These are phyloP conservation scores for Podaxis sp. DNA, from an alignment of 768 basidiomycete genomes.

Conservation along the genomic window DNA sequence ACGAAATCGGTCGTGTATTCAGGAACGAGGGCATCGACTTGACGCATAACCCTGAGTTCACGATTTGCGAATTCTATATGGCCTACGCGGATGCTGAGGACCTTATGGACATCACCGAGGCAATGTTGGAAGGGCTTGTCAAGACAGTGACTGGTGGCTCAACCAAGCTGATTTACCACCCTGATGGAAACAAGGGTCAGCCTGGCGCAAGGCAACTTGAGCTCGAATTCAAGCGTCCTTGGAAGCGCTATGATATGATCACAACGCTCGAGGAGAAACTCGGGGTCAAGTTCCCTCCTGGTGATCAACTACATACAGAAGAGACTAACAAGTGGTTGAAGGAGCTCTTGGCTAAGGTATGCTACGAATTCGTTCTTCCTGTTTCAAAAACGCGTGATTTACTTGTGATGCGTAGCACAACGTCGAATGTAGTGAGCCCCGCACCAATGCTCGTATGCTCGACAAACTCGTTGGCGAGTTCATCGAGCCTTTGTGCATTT, in stretches of 20 bases:
- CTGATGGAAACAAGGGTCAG: slow-evolving; percentile 87
- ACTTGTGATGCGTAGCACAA: slow-evolving; percentile 61
- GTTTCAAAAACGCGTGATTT: background rate
- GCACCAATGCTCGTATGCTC: slow-evolving; percentile 90
- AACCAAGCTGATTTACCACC: slow-evolving; percentile 83
- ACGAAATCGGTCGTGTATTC: slow-evolving; percentile 98
- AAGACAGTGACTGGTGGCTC: slow-evolving; percentile 79
- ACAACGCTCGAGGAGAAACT: slow-evolving; percentile 93
- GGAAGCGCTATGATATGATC: slow-evolving; percentile 99
- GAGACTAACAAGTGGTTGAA: slow-evolving; percentile 88
- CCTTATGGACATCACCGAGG: slow-evolving; percentile 95
- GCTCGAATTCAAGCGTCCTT: slow-evolving; percentile 89
- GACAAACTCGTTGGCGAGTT: slow-evolving; percentile 99
- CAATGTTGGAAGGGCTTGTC: slow-evolving; percentile 87
- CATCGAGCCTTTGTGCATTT: slow-evolving; percentile 96
- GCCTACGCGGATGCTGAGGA: slow-evolving; percentile 99
- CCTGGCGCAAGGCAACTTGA: slow-evolving; percentile 60
- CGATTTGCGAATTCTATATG: slow-evolving; percentile 99
- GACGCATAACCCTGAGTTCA: slow-evolving; percentile 99
- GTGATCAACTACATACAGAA: slow-evolving; percentile 83
- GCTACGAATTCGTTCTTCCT: slow-evolving; percentile 9
- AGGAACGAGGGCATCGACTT: slow-evolving; percentile 98
- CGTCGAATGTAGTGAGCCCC: slow-evolving; percentile 94
- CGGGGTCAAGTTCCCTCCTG: slow-evolving; percentile 88
- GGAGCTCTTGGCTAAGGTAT: slow-evolving; percentile 81